Base-by-base conservation (phyloP, 164 flowering plant genomes). In the Magnolia kwangsiensis region DNA sequence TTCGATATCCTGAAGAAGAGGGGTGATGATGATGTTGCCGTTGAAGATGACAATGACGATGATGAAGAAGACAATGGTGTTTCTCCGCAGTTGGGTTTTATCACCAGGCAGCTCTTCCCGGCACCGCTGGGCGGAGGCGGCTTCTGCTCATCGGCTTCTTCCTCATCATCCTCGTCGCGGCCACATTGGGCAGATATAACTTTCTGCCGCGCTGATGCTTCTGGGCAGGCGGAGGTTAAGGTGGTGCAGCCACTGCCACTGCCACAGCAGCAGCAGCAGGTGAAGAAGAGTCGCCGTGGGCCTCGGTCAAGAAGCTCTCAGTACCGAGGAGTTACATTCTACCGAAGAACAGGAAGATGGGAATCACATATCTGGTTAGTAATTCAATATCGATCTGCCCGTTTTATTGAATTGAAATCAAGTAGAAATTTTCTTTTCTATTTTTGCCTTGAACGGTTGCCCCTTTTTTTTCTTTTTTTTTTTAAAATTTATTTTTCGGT, bases 251-350 rank as follows among this genome's bases (percentile, higher is more conserved):
- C 7, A 23, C 45, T 13, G 66, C 61, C 8, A 20, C 85, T 74
- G 74, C 85, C 50, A 76, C 83, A 77, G 71, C 85, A 55, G 71
- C 84, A 76, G 71, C 82, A 51, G 78, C 87, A 80, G 81, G 87
- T 82, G 79, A 90, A 84, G 88, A 95, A 91, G 86, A 93, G 98
- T 67, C 75, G 98, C 72, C 80, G 98, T 1, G 98, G 98, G 2
- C 98, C 98, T n/a, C 84, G 95, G 89, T 95, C 98, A 1, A 80
- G 97, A 73, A 95, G 97, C 83, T 93, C 97, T 3, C 95, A 95
- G 85, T 95, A 92, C 76, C 78, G 97, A 24, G 98, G 98, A 14
- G 98, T 95, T 49, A 93, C 98, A 18, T 95, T 95, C 78, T 95
- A 95, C 76, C 82, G 98, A 72, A 78, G 98, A 82, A 93, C 98